Percentiles rank a stretch among this genome's conserved stretches.
Evolutionary conservation across 805 yeast species (phyloP).

Genomic region (Candida easanensis): DNA sequence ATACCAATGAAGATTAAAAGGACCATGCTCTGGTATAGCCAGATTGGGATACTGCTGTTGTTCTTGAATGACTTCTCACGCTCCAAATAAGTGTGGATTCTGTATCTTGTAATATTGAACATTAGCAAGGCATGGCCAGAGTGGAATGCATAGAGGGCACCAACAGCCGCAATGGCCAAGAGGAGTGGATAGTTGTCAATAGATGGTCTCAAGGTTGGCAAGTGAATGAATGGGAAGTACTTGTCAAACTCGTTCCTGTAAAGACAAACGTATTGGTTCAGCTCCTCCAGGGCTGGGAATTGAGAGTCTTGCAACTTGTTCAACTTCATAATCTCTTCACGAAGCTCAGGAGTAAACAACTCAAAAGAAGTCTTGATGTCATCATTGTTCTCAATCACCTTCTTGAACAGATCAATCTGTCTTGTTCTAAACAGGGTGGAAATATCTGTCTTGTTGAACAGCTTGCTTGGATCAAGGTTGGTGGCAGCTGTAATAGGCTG

Average conservation of each 20-base stretch:
- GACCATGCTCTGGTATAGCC: conserved; percentile 84
- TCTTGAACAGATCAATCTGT: conserved; percentile 63
- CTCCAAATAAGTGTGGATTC: conserved; percentile 67
- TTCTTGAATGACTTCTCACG: conserved; percentile 29
- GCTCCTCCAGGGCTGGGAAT: conserved; percentile 72
- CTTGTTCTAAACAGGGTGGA: conserved; percentile 61
- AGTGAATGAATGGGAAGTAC: conserved; percentile 82
- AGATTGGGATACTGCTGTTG: conserved; percentile 66
- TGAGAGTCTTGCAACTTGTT: conserved; percentile 55
- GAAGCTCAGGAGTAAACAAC: conserved; percentile 48
- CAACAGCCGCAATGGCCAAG: conserved; percentile 81
- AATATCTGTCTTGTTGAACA: conserved; percentile 41
- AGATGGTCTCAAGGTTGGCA: conserved; percentile 53
- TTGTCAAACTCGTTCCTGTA: conserved; percentile 76
- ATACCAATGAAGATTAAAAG: conserved; percentile 81
- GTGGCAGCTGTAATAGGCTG: not conserved
- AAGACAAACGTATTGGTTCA: conserved; percentile 72
- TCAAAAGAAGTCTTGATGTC: conserved; percentile 23
- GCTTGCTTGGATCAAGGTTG: conserved; percentile 26
- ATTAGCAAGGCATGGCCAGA: conserved; percentile 70
- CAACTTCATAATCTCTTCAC: conserved; percentile 49
- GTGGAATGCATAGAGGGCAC: conserved; percentile 83
- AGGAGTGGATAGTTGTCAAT: conserved; percentile 62
- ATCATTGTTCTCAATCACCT: conserved; percentile 29
- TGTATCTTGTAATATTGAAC: conserved; percentile 63